Evolutionary conservation across 169 alveolate genomes (phyloP).

Genomic region (Cryptosporidium bovis): DNA sequence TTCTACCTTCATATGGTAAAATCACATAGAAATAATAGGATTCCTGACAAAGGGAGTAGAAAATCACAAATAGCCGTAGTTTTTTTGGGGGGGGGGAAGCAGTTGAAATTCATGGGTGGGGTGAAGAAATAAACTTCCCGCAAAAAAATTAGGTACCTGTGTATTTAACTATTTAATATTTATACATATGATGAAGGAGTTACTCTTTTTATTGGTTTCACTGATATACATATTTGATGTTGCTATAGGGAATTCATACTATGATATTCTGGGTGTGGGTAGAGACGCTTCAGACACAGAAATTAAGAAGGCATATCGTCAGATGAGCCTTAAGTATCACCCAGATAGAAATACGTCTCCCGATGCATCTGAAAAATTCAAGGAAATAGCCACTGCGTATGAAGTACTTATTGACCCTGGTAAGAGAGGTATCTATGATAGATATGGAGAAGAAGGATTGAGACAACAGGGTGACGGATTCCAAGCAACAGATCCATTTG

Average conservation of each 20-base stretch:
- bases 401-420: constrained; percentile 96
- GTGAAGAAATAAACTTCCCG: constrained; percentile 2
- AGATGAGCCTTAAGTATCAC: constrained; percentile 88
- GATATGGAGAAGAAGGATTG: constrained; percentile 79
- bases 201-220: not conserved
- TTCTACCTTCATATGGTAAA: too few species aligned
- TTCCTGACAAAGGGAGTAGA: too few species aligned
- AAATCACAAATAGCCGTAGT: not conserved
- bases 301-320: constrained; percentile 85
- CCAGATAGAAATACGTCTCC: constrained; percentile 86
- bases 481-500: constrained; percentile 89
- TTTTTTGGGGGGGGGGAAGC: not conserved
- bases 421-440: constrained; percentile 78
- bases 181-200: constrained; percentile 11
- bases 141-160: not conserved
- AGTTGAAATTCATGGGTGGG: constrained; percentile 8
- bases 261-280: constrained; percentile 85
- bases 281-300: constrained; percentile 84
- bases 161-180: not conserved
- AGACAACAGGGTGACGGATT: constrained; percentile 68
- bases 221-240: not conserved
- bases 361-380: constrained; percentile 91
- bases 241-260: constrained; percentile 75
- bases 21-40: too few species aligned
- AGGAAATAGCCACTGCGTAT: constrained; percentile 96